Evolutionary conservation across 305 asterid species (phyloP), one percentile per base, ranked within the genome.

Genomic region (Fraxinus paxiana): DNA sequence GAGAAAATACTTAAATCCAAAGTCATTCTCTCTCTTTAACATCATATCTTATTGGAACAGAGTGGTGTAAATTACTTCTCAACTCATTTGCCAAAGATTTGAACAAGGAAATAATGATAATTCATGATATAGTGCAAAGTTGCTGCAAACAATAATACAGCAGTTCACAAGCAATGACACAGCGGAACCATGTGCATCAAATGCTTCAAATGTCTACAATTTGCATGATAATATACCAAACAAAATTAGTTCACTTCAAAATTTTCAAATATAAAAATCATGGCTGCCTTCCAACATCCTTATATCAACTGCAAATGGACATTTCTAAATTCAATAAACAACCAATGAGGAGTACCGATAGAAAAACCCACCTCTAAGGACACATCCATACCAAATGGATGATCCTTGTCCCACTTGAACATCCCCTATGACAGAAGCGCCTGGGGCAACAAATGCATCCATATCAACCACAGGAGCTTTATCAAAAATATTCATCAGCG

Each of bases 331-430:
- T 26, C 69, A 12, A 8, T 67, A 67, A 83, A 34, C 34, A 70
- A 79, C 8, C 24, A 56, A 54, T 13, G 22, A 54, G 31, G 79
- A 35, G 34, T 71, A 76, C 56, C 79, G 74, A 67, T 73, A 77
- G 35, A 65, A 80, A 78, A 37, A 78, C 91, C 30, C 81, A 94
- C 97, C 97, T 90, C 97, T 89, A 77, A 94, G 92, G 85, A 94
- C 98, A 63, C 93, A 87, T 82, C 98, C 96, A 77, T 93, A 93
- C 98, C 98, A 93, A 83, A 94, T 88, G 6, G 98, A 92, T 82
- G 98, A 90, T 73, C 92, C 93, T 76, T 73, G 88, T 70, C 98
- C 97, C 70, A 94, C 90, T 85, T 86, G 91, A 69, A 94, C 98
- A 73, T 94, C 95, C 74, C 97, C 98, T 67, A 90, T 94, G 83